These are phyloP conservation scores for Sodiomyces alkalinus DNA, from an alignment of 2,329 filamentous ascomycete genomes.

Conservation along the genomic window DNA sequence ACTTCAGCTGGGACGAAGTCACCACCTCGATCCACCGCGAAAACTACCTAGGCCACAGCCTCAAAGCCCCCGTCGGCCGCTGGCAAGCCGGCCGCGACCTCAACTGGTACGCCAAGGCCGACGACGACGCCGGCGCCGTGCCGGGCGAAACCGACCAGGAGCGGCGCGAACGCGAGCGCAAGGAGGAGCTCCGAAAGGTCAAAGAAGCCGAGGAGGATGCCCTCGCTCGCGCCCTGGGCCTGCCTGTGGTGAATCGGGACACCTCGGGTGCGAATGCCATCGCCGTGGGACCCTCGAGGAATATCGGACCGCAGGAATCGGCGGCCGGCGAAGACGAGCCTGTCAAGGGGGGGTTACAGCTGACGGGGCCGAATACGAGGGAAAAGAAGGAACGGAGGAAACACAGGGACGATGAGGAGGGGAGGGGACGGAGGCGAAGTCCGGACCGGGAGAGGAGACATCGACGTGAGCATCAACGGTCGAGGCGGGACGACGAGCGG, in stretches of 20 bases:
- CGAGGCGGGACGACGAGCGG: constrained; percentile 10
- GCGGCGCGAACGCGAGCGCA: constrained; percentile 43
- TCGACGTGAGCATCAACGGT: constrained; percentile 9
- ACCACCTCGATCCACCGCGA: constrained; percentile 76
- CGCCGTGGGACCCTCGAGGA: constrained; percentile 33
- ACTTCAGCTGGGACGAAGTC: constrained; percentile 96
- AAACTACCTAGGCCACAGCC: constrained; percentile 74
- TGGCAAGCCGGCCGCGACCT: constrained; percentile 70
- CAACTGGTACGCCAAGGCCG: constrained; percentile 49
- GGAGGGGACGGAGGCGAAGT: constrained; percentile 18
- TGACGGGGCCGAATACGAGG: constrained; percentile 9
- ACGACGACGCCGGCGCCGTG: constrained; percentile 30
- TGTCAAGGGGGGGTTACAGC: constrained; percentile 9
- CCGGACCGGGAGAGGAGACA: constrained; percentile 14
- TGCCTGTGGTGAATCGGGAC: constrained; percentile 51
- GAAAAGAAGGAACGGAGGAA: constrained; percentile 10
- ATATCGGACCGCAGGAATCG: constrained; percentile 16
- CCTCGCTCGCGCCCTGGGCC: constrained; percentile 60
- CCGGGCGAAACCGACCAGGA: constrained; percentile 44
- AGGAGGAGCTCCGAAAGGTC: constrained; percentile 64
- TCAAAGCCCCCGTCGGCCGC: constrained; percentile 83
- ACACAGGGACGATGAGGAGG: constrained; percentile 16
- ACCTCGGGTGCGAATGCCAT: constrained; percentile 53
- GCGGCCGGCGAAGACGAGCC: constrained; percentile 9
- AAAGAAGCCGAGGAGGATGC: constrained; percentile 93